These are phyloP conservation scores for Paramecium pentaurelia DNA, from an alignment of 73 alveolate species.

Conservation along the genomic window DNA sequence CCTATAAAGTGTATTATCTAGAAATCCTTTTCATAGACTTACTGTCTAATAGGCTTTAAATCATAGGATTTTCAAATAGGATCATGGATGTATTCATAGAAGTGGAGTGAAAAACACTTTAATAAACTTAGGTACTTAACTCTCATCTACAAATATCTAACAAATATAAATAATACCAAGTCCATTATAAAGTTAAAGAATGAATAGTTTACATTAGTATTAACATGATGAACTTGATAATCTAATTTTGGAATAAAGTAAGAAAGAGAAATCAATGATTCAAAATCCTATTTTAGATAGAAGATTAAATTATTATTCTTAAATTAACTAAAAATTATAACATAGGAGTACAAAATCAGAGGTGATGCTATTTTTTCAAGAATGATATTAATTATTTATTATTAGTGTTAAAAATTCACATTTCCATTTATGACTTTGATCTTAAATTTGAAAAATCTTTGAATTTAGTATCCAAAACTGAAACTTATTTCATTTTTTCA, in stretches of 20 bases:
- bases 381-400: not conserved
- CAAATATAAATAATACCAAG: not conserved
- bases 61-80: not conserved
- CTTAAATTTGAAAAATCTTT: not conserved
- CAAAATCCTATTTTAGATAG: not conserved
- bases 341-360: not conserved
- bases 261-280: not conserved
- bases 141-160: not conserved
- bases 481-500: not conserved
- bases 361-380: not conserved
- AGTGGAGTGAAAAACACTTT: not conserved
- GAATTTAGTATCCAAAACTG: not conserved
- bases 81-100: not conserved
- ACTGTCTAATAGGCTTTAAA: not conserved
- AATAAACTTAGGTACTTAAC: not conserved
- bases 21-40: not conserved
- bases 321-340: not conserved
- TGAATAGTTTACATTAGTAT: not conserved
- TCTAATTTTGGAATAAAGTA: not conserved
- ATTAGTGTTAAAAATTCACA: not conserved
- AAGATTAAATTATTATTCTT: not conserved
- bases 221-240: not conserved
- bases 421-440: not conserved
- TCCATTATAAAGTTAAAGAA: not conserved
- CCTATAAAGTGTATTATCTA: not conserved